Conservation (phyloP, 768 basidiomycete genomes). For the Infundibulicybe gibba region DNA sequence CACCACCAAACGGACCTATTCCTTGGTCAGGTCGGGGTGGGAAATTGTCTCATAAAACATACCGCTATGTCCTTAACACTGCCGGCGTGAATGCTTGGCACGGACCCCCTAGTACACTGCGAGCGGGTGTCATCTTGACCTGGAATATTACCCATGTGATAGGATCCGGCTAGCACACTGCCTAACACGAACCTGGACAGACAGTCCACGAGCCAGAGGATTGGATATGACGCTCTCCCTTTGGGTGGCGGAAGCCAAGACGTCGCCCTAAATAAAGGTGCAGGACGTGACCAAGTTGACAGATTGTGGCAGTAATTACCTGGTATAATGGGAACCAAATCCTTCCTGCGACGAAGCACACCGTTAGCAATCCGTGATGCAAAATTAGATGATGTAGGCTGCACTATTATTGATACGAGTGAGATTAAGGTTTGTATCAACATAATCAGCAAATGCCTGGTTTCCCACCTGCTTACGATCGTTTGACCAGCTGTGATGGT, state of each 20-base stretch:
- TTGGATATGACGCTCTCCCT: conserved; percentile 39
- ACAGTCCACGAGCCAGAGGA: conserved; percentile 19
- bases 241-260: conserved; percentile 34
- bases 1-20: too few relatives aligned
- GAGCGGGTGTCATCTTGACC: too few relatives aligned
- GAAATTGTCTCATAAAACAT: too few relatives aligned
- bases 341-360: conserved; percentile 12
- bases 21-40: too few relatives aligned
- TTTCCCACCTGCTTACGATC: conserved; percentile 27
- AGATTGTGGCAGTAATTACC: conserved; percentile 9
- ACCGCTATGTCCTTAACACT: too few relatives aligned
- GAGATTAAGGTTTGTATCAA: conserved; percentile 16
- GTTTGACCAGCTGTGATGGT: neutral
- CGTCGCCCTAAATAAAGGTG: conserved; percentile 16
- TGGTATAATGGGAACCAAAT: conserved; percentile 28
- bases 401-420: conserved; percentile 19
- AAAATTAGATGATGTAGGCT: neutral
- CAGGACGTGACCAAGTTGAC: neutral
- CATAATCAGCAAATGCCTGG: conserved; percentile 21
- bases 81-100: too few relatives aligned
- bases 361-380: neutral
- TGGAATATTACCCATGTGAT: too few relatives aligned
- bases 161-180: too few relatives aligned
- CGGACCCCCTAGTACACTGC: too few relatives aligned
- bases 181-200: conserved; percentile 17